These are phyloP conservation scores for Carnegiea gigantea DNA, from an alignment of 179 eudicot genomes.

Conservation along the genomic window DNA sequence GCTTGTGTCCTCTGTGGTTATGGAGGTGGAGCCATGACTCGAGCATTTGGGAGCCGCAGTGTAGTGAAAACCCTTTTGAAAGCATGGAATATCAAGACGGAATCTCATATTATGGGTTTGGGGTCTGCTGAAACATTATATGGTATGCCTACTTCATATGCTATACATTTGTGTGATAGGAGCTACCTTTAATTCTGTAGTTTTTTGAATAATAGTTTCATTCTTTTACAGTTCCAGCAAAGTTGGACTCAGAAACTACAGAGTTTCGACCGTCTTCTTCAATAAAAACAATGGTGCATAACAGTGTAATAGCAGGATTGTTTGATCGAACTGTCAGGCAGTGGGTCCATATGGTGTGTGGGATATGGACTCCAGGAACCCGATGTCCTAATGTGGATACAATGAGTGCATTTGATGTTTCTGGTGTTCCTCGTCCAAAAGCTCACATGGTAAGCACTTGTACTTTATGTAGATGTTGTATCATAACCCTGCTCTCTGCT, in stretches of 20 bases:
- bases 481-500: not conserved
- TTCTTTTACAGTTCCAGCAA: conserved; percentile 24
- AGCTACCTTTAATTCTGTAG: not conserved
- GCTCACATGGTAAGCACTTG: conserved; percentile 38
- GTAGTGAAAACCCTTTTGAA: conserved; percentile 56
- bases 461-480: not conserved
- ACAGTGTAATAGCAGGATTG: conserved; percentile 47
- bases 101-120: conserved; percentile 31
- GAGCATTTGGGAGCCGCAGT: conserved; percentile 46
- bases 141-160: conserved; percentile 27
- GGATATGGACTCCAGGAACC: conserved; percentile 64
- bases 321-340: conserved; percentile 54
- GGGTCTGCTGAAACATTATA: conserved; percentile 34
- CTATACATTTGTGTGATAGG: not conserved
- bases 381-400: conserved; percentile 63
- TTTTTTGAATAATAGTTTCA: conserved; percentile 8
- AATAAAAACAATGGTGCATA: conserved; percentile 33
- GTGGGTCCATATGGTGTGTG: conserved; percentile 73
- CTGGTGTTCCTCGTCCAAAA: conserved; percentile 44
- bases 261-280: conserved; percentile 22
- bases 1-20: conserved; percentile 67
- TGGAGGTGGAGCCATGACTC: conserved; percentile 66
- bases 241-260: conserved; percentile 30
- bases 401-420: conserved; percentile 66
- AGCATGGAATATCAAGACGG: conserved; percentile 46